These are phyloP conservation scores for Microdochium bolleyi DNA, from an alignment of 2,329 filamentous ascomycete genomes.

Conservation along the genomic window DNA sequence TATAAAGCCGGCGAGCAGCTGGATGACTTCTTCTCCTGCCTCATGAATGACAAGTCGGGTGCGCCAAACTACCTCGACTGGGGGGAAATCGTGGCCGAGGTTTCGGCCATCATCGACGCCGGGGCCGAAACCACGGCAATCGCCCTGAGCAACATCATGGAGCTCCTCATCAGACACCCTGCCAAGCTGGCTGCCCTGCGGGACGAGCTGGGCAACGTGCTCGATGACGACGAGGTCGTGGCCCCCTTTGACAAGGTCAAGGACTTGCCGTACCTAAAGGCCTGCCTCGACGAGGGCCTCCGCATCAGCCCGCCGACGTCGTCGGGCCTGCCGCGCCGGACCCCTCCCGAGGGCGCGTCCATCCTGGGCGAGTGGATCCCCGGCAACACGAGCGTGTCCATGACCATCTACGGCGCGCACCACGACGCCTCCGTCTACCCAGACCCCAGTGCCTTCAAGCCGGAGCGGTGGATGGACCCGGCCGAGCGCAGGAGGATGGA, in stretches of 20 bases:
- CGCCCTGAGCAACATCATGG: slow-evolving; percentile 44
- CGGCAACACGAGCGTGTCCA: slow-evolving; percentile 32
- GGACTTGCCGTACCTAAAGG: slow-evolving; percentile 42
- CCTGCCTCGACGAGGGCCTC: slow-evolving; percentile 41
- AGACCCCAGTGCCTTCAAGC: slow-evolving; percentile 26
- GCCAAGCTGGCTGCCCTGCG: slow-evolving; percentile 26
- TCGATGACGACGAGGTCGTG: slow-evolving; percentile 32
- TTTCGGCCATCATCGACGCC: slow-evolving; percentile 43
- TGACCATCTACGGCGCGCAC: slow-evolving; percentile 31
- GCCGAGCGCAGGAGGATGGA: slow-evolving; percentile 28
- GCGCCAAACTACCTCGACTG: slow-evolving; percentile 36
- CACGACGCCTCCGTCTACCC: slow-evolving; percentile 27
- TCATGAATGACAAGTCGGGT: slow-evolving; percentile 41
- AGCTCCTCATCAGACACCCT: slow-evolving; percentile 41
- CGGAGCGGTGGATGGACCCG: slow-evolving; percentile 29
- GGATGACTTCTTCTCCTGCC: slow-evolving; percentile 48
- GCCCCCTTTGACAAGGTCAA: slow-evolving; percentile 41
- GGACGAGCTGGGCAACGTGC: slow-evolving; percentile 34
- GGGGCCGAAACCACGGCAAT: slow-evolving; percentile 40
- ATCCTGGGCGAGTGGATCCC: slow-evolving; percentile 36
- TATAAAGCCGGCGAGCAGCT: slow-evolving; percentile 45
- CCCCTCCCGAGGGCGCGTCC: slow-evolving; percentile 31
- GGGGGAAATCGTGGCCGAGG: slow-evolving; percentile 50
- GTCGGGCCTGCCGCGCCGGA: slow-evolving; percentile 32
- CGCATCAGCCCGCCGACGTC: slow-evolving; percentile 34